Evolutionary conservation across 192 early-diverging fungal genomes (phyloP), one percentile per base, ranked within the genome.

Genomic region (Coemansia sp.): DNA sequence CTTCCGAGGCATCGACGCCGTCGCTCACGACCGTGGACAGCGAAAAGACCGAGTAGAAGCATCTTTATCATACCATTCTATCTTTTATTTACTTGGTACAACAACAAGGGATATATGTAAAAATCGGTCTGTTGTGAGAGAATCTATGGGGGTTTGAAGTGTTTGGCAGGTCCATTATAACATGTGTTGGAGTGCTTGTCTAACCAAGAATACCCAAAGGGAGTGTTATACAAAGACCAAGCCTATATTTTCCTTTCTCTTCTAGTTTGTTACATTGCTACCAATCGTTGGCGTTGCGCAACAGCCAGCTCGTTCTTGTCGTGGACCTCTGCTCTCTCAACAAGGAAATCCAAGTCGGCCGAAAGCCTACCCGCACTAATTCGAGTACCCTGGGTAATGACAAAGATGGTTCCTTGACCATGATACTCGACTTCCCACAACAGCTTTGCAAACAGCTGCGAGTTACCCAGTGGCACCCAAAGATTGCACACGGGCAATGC

Each of bases 401-500:
- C 50, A 3, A 50, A 47, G 10, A 71, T 64, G 9, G 67, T 64
- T 2, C 67, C 67, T 19, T 64, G 46, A 11, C 67, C 67, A 11
- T 55, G 43, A 21, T 40, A 9, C 51, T 71, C 60, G 34, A 60
- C 19, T 1, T 71, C 59, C 46, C 50, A 31, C 14, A 61, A 14
- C 8, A 71, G 20, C 1, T 44, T 10, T 0, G 33, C 38, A 46
- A 69, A 69, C 46, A 63, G 31, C 12, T 27, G 27, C 0, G 5
- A 7, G 56, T 60, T 50, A 13, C 36, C 52, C 32, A 64, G 38
- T 2, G 67, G 67, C 43, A 71, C 67, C 67, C 67, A 71, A 47
- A 71, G 48, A 12, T 44, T 64, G 44, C 60, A 52, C 11, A 56
- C 48, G 0, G 67, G 45, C 5, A 33, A 43, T 5, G 67, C 67